Conservation (phyloP, 345 rosid species). For the Psidium friedrichsthalianum region DNA sequence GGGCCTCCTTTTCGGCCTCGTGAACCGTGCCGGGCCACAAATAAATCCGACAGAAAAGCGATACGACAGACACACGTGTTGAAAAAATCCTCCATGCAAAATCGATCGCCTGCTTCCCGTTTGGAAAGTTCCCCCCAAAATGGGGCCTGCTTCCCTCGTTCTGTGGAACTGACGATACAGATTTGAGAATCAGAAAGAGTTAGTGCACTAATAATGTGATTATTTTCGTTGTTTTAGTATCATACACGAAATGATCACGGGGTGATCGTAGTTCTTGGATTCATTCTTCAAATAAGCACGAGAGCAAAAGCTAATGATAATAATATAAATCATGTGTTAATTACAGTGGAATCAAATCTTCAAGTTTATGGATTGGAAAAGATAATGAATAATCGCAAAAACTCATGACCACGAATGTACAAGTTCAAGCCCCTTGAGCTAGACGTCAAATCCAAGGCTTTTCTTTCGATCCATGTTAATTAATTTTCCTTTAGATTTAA, state of each 20-base stretch:
- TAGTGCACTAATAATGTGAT: no score
- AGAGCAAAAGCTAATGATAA: not conserved
- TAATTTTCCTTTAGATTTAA: not conserved
- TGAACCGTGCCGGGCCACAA: not conserved
- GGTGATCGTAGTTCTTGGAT: no score
- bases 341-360: not conserved
- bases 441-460: not conserved
- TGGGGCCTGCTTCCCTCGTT: no score
- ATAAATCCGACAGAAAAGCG: not conserved
- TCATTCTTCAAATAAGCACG: no score
- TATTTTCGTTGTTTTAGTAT: no score
- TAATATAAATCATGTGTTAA: not conserved
- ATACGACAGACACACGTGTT: not conserved
- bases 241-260: no score
- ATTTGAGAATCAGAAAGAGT: no score
- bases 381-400: not conserved
- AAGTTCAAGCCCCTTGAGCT: not conserved
- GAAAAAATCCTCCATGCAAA: not conserved
- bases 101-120: not conserved
- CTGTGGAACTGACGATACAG: no score
- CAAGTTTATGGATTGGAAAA: not conserved
- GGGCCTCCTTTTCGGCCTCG: not conserved
- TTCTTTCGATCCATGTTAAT: not conserved
- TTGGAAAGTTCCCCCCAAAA: no score
- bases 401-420: not conserved